A percentile compares a stretch with the other conserved stretches of the same genome.
Conservation (phyloP, 768 basidiomycete species). For the Lentinula sp. region DNA sequence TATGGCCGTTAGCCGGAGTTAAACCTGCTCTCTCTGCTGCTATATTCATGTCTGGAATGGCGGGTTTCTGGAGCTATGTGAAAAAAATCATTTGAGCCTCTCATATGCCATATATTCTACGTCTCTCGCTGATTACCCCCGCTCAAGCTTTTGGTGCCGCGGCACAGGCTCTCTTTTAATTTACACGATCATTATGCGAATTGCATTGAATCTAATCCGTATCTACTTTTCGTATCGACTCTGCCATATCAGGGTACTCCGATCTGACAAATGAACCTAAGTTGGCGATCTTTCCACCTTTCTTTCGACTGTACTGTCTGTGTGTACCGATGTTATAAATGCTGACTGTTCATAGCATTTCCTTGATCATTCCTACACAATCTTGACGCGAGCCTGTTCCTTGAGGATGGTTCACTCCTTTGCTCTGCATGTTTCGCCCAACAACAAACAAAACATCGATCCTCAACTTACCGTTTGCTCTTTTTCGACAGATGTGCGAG, state of each 20-base stretch:
- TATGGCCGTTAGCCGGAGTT: conserved; percentile 71
- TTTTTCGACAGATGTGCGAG: not conserved
- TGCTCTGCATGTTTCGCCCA: not conserved
- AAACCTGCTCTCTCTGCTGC: conserved; percentile 86
- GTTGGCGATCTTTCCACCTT: conserved; percentile 22
- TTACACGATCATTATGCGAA: conserved; percentile 18
- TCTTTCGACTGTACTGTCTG: conserved; percentile 21
- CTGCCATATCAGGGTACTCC: conserved; percentile 34
- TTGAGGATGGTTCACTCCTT: not conserved
- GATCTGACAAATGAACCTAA: conserved; percentile 41
- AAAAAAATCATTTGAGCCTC: conserved; percentile 78
- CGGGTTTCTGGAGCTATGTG: conserved; percentile 92
- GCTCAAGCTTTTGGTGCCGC: conserved; percentile 32
- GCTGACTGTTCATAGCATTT: conserved; percentile 16
- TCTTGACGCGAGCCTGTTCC: not conserved
- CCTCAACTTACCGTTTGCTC: not conserved
- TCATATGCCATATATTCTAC: conserved; percentile 40
- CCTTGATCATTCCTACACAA: conserved; percentile 7
- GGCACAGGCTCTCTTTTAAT: conserved; percentile 34
- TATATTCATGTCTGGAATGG: conserved; percentile 81
- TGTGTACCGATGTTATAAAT: conserved; percentile 38
- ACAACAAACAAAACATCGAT: not conserved
- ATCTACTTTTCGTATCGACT: conserved; percentile 35
- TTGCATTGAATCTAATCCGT: conserved; percentile 22
- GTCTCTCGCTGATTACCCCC: conserved; percentile 36